Evolutionary conservation across 116 monocot species (phyloP), one percentile per base, ranked within the genome.

Genomic region (Posidonia oceanica): DNA sequence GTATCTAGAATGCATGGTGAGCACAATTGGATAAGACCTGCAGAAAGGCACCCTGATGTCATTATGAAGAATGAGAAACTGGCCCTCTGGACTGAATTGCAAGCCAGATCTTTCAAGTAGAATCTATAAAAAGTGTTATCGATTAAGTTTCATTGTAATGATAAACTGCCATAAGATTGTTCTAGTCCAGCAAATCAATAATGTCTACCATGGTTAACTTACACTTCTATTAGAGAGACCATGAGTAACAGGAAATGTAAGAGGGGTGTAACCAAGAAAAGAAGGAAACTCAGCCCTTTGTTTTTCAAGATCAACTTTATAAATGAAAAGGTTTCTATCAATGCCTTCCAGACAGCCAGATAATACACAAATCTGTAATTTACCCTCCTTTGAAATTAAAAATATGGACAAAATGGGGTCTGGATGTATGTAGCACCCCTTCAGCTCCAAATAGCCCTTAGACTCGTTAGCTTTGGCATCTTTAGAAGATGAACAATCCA

Each of bases 31-130:
- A 17, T 54, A 57, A 7, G 69, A 97, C 96, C 91, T 97, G 89
- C 96, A 97, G 68, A 64, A 78, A 78, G 96, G 96, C 69, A 69
- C 80, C 79, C 79, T 87, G 62, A 91, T 77, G 74, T 75, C 81
- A 67, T 69, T 78, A 54, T 82, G 56, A 69, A 89, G 69, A 80
- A 89, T 80, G 67, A 97, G 80, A 38, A 72, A 83, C 38, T 75
- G 68, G 5, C 77, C 83, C 69, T 87, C 82, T 58, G 85, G 79
- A 73, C 78, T 80, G 58, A 87, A 83, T 64, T 89, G 91, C 39
- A 97, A 75, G 18, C 81, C 83, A 72, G 73, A 82, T 74, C 76
- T 86, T 74, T 82, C 86, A 78, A 76, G 39, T 57, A 82, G 39
- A 55, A 79, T 66, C 91, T 91, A 67, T 56, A 29, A 75, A 74